A percentile compares a stretch with the other conserved stretches of the same genome.
phyloP scores from a whole-genome alignment of 2,329 filamentous ascomycete genomes.

The Fusarium sp. region DNA sequence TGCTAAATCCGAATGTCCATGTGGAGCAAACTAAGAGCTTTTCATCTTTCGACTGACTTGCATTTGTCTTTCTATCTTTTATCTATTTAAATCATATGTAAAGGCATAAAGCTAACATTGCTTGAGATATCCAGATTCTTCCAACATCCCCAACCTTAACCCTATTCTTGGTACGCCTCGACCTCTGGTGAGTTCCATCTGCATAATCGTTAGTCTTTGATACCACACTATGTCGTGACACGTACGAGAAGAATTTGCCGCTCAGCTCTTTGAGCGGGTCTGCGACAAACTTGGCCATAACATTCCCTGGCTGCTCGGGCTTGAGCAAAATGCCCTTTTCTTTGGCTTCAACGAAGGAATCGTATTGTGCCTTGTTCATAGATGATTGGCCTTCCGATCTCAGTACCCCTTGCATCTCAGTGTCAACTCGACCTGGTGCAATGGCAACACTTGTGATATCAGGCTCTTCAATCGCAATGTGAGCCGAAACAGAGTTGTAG shows the following conservation, averaged over 20 bases:
- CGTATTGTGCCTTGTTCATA: constrained; percentile 70
- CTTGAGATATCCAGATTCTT: constrained; percentile 37
- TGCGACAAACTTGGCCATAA: constrained; percentile 83
- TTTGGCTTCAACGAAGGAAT: constrained; percentile 76
- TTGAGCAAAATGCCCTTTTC: constrained; percentile 77
- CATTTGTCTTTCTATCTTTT: constrained; percentile 45
- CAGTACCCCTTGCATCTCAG: constrained; percentile 88
- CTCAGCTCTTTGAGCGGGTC: constrained; percentile 74
- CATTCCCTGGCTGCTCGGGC: constrained; percentile 85
- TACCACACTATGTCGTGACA: constrained; percentile 28
- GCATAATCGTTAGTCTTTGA: constrained; percentile 34
- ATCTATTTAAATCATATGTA: constrained; percentile 18
- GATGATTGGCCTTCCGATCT: constrained; percentile 67
- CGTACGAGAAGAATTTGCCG: constrained; percentile 79
- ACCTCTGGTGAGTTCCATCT: constrained; percentile 61
- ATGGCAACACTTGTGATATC: constrained; percentile 79
- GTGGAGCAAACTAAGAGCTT: constrained; percentile 79
- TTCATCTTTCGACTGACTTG: constrained; percentile 86
- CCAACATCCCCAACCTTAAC: background rate
- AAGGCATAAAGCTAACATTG: constrained; percentile 40
- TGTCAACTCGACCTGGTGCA: constrained; percentile 85
- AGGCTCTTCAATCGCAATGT: constrained; percentile 81
- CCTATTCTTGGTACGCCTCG: constrained; percentile 62
- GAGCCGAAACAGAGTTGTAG: constrained; percentile 80
- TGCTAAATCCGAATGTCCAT: constrained; percentile 79